Conservation (phyloP, 371 early-diverging fungal genomes). For the Apophysomyces ossiformis region DNA sequence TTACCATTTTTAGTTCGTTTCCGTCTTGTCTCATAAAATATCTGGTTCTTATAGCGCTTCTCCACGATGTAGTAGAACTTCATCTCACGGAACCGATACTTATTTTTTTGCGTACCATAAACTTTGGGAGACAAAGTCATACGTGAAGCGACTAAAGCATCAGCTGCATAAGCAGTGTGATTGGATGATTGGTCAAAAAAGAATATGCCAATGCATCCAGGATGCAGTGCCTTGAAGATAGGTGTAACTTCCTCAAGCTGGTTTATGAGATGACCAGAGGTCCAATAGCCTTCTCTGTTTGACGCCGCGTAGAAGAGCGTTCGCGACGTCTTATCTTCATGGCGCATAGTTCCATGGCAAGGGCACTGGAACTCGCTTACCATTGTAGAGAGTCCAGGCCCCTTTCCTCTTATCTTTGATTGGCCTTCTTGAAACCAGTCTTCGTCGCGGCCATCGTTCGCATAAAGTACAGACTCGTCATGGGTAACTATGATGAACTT, state of each 20-base stretch:
- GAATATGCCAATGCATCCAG: slow-evolving; percentile 9
- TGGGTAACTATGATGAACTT: slow-evolving; percentile 14
- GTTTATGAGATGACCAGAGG: not conserved
- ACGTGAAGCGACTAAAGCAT: too few relatives aligned
- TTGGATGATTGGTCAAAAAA: slow-evolving; percentile 16
- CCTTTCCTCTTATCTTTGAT: slow-evolving; percentile 9
- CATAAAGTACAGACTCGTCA: slow-evolving; percentile 22
- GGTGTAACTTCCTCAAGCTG: slow-evolving; percentile 11
- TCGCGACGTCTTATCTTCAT: not conserved
- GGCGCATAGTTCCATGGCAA: slow-evolving; percentile 20
- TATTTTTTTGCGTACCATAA: not conserved
- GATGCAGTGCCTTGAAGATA: slow-evolving; percentile 17
- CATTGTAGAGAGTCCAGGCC: slow-evolving; percentile 14
- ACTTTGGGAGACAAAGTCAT: not conserved
- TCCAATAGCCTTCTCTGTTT: slow-evolving; percentile 16
- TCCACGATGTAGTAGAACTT: not conserved
- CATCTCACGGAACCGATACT: not conserved
- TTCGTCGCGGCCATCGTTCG: slow-evolving; percentile 13
- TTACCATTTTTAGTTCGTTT: not conserved
- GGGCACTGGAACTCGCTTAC: slow-evolving; percentile 20
- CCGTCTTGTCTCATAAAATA: not conserved
- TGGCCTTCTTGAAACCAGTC: slow-evolving; percentile 15
- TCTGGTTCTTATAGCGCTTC: not conserved
- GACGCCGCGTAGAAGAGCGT: slow-evolving; percentile 9
- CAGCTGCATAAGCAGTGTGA: not conserved